These are phyloP conservation scores for Xerocomellus amylosporus DNA, from an alignment of 768 basidiomycete genomes.

Conservation along the genomic window DNA sequence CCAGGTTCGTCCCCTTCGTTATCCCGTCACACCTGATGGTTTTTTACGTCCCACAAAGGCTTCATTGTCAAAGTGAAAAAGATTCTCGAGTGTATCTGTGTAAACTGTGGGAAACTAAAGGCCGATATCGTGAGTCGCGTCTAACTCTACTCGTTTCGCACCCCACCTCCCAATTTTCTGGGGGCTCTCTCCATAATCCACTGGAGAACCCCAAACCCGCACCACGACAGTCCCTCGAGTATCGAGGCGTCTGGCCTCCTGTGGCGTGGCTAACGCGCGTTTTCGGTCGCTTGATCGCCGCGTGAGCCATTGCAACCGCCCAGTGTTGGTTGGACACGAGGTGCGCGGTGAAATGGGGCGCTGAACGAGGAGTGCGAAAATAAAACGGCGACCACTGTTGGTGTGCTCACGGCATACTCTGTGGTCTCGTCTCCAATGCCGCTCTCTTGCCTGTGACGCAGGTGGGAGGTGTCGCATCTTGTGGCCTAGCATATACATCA, in stretches of 20 bases:
- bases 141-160: constrained; percentile 87
- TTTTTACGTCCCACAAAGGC: constrained; percentile 42
- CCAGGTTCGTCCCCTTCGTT: constrained; percentile 59
- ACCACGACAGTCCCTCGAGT: constrained; percentile 71
- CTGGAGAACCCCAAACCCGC: constrained; percentile 94
- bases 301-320: constrained; percentile 63
- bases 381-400: constrained; percentile 22
- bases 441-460: constrained; percentile 70
- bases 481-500: constrained; percentile 57
- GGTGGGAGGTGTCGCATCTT: constrained; percentile 42
- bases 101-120: constrained; percentile 97
- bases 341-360: constrained; percentile 96
- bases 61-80: constrained; percentile 99
- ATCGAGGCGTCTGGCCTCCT: constrained; percentile 84
- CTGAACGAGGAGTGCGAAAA: constrained; percentile 93
- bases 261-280: constrained; percentile 75
- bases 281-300: constrained; percentile 96
- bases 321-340: constrained; percentile 82
- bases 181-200: constrained; percentile 91
- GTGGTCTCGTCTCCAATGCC: constrained; percentile 29
- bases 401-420: constrained; percentile 27
- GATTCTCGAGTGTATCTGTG: constrained; percentile 97
- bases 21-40: neutral
- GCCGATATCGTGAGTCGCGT: constrained; percentile 91
- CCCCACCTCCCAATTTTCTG: constrained; percentile 95